These are phyloP conservation scores for bread wheat (Triticum aestivum) DNA, from an alignment of 176 grass and related monocot genomes.

Conservation along the genomic window IWGSC_CS_RefSeq_v2.1 NC_057794.1:483840545-483841044, in stretches of 20 bases:
- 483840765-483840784: neutral
- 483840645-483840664: neutral
- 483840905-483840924: neutral
- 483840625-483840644: neutral
- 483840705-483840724: neutral
- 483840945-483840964: neutral
- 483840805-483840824: neutral
- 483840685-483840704: neutral
- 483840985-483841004: neutral
- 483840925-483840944: neutral
- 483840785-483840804: neutral
- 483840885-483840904: neutral
- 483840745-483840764: neutral
- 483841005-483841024: neutral
- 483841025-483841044: neutral
- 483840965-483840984: neutral
- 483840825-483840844: neutral
- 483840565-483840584: neutral
- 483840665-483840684: neutral
- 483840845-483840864: neutral
- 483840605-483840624: neutral
- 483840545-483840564: conserved; percentile 3
- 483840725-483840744: neutral
- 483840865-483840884: neutral
- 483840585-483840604: neutral